Evolutionary conservation across 2,329 filamentous ascomycete genomes (phyloP).

Genomic region (Beauveria sp.): DNA sequence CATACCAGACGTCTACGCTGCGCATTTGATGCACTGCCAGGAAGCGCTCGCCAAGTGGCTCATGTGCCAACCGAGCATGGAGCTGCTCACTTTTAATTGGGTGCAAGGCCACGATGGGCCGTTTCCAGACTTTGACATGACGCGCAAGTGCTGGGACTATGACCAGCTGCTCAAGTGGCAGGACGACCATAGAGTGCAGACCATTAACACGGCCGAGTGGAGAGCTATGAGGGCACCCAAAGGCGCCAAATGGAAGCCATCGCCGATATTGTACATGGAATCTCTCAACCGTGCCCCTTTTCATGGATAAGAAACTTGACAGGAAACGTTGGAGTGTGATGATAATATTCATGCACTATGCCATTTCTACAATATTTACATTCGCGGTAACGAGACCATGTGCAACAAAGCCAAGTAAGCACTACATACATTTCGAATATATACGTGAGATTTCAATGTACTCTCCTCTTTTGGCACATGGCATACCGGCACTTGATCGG

Average conservation of each 20-base stretch:
- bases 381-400: background rate
- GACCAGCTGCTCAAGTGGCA: background rate
- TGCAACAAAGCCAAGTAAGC: background rate
- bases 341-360: too few species aligned
- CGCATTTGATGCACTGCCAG: slow-evolving; percentile 1
- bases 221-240: background rate
- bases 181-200: background rate
- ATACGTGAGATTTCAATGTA: background rate
- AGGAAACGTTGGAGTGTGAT: background rate
- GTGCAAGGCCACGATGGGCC: background rate
- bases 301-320: background rate
- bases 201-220: background rate
- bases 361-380: background rate
- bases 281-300: background rate
- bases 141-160: slow-evolving; percentile 1
- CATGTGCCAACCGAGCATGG: slow-evolving; percentile 6
- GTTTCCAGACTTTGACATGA: slow-evolving; percentile 6
- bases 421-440: background rate
- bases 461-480: background rate
- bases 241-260: background rate
- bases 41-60: slow-evolving; percentile 3
- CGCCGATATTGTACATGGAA: background rate
- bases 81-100: slow-evolving; percentile 1
- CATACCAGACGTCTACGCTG: background rate
- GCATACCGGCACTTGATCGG: background rate